Evolutionary conservation across 257 asterid genomes (phyloP).

Genomic region (Cordia subcordata): DNA sequence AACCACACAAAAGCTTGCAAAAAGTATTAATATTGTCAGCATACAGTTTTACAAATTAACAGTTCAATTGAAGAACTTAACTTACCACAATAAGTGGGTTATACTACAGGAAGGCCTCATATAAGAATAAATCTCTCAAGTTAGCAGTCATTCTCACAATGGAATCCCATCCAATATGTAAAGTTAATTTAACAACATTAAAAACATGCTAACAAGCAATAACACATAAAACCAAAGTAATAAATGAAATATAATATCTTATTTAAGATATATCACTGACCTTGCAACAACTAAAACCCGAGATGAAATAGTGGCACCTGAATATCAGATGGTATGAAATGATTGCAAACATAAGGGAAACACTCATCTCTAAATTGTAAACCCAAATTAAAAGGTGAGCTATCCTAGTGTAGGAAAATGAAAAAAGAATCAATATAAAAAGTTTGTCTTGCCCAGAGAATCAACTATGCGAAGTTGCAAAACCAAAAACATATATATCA

Average conservation of each 20-base stretch:
- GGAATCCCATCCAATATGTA: constrained; percentile 97
- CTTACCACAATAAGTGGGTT: constrained; percentile 98
- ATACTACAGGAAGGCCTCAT: constrained; percentile 96
- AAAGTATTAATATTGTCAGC: constrained; percentile 2
- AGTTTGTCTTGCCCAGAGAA: no score
- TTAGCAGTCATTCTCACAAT: constrained; percentile 97
- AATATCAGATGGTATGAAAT: constrained; percentile 25
- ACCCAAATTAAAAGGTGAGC: not conserved
- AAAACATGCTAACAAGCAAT: constrained; percentile 16
- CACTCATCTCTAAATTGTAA: constrained; percentile 2
- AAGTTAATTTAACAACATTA: constrained; percentile 17
- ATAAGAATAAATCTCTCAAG: constrained; percentile 82
- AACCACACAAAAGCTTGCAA: constrained; percentile 11
- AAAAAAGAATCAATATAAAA: no score
- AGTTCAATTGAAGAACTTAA: constrained; percentile 21
- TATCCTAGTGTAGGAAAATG: not conserved
- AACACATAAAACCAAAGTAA: not conserved
- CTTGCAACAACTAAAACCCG: constrained; percentile 91
- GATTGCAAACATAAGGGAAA: constrained; percentile 8
- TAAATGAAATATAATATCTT: not conserved
- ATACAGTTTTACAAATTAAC: constrained; percentile 4
- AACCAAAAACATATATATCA: no score
- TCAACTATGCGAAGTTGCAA: no score
- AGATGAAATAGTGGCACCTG: constrained; percentile 77
- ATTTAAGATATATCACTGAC: constrained; percentile 39